Evolutionary conservation across 2,329 filamentous ascomycete species (phyloP), one percentile per base, ranked within the genome.

Genomic region (Aspergillus sp.): DNA sequence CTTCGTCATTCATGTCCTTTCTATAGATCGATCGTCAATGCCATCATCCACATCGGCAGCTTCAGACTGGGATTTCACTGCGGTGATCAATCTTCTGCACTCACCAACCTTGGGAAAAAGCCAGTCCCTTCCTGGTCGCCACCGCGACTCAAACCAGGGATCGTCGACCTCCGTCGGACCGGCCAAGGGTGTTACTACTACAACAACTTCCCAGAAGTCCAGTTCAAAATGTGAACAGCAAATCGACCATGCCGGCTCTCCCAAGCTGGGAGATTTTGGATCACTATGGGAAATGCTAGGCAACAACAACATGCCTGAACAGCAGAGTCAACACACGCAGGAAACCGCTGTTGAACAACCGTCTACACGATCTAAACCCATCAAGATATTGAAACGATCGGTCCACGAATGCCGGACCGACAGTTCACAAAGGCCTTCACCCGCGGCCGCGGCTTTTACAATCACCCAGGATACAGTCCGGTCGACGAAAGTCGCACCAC

Each of bases 51-150:
- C 58, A 51, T 59, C 63, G 49, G 54, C 58, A 19, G 48, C 62
- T 52, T 68, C 67, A 36, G 64, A 66, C 49, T 78, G 76, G 76
- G 76, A 77, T 64, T 73, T 78, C 53, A 65, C 68, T 58, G 67
- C 71, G 59, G 76, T 74, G 56, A 71, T 76, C 56, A 67, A 72
- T 55, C 69, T 78, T 45, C 67, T 78, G 7, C 63, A 67, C 45
- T 72, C 69, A 13, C 68, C 71, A 17, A 61, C 61, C 8, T 55
- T 57, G 22, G 43, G 52, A 42, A 48, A 48, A 24, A 42, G 53
- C 42, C 50, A 43, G 26, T 51, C 60, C 38, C 26, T 26, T 38
- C 26, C 46, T 30, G 33, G 32, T 56, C 44, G 51, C 45, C 54
- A 54, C 55, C 24, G 44, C 47, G 51, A 62, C 49, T 42, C 44